A percentile compares a stretch with the other conserved stretches of the same genome.
phyloP scores from a whole-genome alignment of 306 rosid genomes.

The Cicer arietinum region DNA sequence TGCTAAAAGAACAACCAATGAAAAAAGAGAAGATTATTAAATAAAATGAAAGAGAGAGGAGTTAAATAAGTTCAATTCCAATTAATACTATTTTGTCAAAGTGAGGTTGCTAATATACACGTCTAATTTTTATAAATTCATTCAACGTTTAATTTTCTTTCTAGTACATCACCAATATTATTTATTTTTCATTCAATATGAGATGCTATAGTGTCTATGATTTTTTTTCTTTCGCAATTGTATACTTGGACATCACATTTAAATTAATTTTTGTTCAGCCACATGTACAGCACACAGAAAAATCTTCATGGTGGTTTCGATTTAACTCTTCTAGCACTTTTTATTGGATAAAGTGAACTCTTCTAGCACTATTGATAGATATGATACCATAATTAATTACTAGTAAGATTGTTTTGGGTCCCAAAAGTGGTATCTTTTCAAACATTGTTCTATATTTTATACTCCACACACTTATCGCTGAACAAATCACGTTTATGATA shows the following conservation, averaged over 20 bases:
- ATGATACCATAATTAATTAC: not conserved
- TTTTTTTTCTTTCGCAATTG: no score
- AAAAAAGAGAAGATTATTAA: no score
- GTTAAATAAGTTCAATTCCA: no score
- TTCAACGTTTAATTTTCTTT: no score
- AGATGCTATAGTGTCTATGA: no score
- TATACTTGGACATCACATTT: constrained; percentile 1
- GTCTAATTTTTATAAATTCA: no score
- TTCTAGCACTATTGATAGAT: not conserved
- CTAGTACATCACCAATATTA: no score
- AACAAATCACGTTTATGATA: not conserved
- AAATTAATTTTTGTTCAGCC: constrained; percentile 3
- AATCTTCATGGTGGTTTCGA: constrained; percentile 12
- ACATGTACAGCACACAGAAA: not conserved
- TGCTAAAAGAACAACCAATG: no score
- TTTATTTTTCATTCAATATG: no score
- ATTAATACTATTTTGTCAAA: not conserved
- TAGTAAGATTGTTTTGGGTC: not conserved
- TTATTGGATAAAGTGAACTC: no score
- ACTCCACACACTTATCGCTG: not conserved
- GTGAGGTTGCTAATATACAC: not conserved
- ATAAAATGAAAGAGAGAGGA: no score
- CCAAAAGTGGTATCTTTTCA: constrained; percentile 1
- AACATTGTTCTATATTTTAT: not conserved
- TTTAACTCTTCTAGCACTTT: not conserved